These are phyloP conservation scores for Kurtzmaniella quercitrusa DNA, from an alignment of 1,139 yeast species.

Conservation along the genomic window DNA sequence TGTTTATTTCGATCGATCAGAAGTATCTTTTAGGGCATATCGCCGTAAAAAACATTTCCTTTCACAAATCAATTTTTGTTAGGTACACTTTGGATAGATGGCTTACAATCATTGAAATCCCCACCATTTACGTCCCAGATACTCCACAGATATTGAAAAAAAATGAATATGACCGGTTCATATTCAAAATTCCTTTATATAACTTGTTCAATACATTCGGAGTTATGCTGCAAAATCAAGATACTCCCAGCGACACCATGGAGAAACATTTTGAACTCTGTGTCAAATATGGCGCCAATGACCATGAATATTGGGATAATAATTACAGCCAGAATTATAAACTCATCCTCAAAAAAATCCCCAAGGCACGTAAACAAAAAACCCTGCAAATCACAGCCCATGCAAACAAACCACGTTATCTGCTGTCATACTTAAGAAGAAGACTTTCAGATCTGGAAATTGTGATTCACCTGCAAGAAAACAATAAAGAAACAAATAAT, in stretches of 20 bases:
- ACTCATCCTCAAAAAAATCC: conserved; percentile 37
- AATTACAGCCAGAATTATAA: conserved; percentile 57
- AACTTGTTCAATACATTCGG: conserved; percentile 29
- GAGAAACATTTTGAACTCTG: conserved; percentile 42
- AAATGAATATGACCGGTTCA: conserved; percentile 54
- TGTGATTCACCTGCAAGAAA: neutral
- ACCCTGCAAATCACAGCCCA: conserved; percentile 16
- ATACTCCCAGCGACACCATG: conserved; percentile 2
- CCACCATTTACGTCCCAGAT: conserved; percentile 60
- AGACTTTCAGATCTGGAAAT: conserved; percentile 23
- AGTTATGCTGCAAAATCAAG: conserved; percentile 10
- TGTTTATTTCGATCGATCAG: conserved; percentile 57
- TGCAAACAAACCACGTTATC: conserved; percentile 32
- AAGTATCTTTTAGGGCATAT: conserved; percentile 63
- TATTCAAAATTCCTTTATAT: conserved; percentile 50
- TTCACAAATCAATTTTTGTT: conserved; percentile 56
- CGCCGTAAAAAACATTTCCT: conserved; percentile 68
- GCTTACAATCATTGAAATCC: conserved; percentile 68
- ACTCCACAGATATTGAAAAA: conserved; percentile 47
- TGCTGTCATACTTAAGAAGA: conserved; percentile 34
- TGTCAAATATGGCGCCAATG: conserved; percentile 49
- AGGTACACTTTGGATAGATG: conserved; percentile 70
- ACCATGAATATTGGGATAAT: conserved; percentile 74
- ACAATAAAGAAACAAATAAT: neutral
- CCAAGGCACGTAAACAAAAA: conserved; percentile 3